Evolutionary conservation across 139 green algal species (phyloP), one percentile per base, ranked within the genome.

Genomic region (Micromonas commoda): DNA sequence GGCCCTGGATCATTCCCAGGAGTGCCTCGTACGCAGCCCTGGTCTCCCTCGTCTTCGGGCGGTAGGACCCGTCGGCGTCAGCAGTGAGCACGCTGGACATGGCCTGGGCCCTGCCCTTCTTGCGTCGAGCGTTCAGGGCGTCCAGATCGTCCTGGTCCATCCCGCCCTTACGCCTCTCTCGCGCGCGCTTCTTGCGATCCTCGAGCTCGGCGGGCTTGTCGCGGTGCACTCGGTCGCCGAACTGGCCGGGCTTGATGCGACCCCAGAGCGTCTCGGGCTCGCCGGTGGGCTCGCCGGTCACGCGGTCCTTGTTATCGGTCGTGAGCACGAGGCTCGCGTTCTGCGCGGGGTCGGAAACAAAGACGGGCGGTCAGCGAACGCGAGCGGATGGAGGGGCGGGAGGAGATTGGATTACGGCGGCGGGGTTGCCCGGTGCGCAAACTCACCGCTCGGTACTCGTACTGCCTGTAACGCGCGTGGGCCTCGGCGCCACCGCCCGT

Each of bases 271-370:
- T 88, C 76, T 96, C 92, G 19, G 94, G 89, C 79, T 95, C 91
- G 20, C 95, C 95, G 39, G 88, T 93, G 3, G 95, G 95, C 83
- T 97, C 95, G 28, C 85, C 80, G 5, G 82, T 85, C 13, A 73
- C 90, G 16, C 92, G 85, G 16, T 86, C 92, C 34, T 92, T 89
- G 37, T 86, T 91, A 68, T 97, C 92, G 0, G 91, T 88, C 0
- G 93, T 97, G 19, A 99, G 89, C 81, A 99, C 95, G 0, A 99
- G 85, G 76, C 89, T 94, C 6, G 95, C 97, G 85, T 99, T 99
- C 90, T 97, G 87, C 9, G 68, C 6, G 5, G 29, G 64, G 21
- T 26, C 57, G 21, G 23, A 16, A 6, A 21, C 37, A 16, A 6
- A 16, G 38, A 77, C 5, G 1, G 4, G 34, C 60, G 39, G 13